These are phyloP conservation scores for Plasmodium gaboni DNA, from an alignment of 169 alveolate genomes.

Conservation along the genomic window DNA sequence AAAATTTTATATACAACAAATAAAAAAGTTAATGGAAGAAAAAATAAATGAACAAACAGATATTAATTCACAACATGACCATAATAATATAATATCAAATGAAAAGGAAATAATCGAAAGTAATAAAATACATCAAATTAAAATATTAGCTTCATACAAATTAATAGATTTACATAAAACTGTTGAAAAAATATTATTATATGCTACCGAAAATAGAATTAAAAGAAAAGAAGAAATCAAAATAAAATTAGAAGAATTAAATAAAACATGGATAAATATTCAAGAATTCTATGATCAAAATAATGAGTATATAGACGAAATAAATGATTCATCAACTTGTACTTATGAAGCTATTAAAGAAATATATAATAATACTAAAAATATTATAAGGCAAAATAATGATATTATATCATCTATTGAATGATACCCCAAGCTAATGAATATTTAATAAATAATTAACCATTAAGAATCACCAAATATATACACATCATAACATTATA, in stretches of 20 bases:
- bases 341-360: constrained; percentile 32
- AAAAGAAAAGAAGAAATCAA: constrained; percentile 42
- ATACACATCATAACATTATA: too few species aligned
- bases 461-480: too few species aligned
- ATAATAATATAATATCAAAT: neutral
- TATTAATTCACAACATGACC: neutral
- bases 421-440: neutral
- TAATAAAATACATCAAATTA: constrained; percentile 61
- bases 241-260: constrained; percentile 49
- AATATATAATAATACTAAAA: constrained; percentile 37
- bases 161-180: constrained; percentile 55
- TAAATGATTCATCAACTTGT: neutral
- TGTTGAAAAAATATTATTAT: constrained; percentile 14
- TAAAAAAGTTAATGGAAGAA: neutral
- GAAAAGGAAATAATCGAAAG: constrained; percentile 49
- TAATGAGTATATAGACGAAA: constrained; percentile 39
- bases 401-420: constrained; percentile 25
- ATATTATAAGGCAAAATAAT: constrained; percentile 29
- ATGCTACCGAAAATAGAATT: constrained; percentile 38
- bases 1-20: constrained; percentile 36
- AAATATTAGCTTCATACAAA: constrained; percentile 44
- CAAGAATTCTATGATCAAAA: constrained; percentile 57
- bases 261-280: constrained; percentile 48
- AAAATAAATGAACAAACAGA: neutral
- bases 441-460: too few species aligned